Evolutionary conservation across 2,329 filamentous ascomycete genomes (phyloP).

Genomic region (Diplodia sapinea): DNA sequence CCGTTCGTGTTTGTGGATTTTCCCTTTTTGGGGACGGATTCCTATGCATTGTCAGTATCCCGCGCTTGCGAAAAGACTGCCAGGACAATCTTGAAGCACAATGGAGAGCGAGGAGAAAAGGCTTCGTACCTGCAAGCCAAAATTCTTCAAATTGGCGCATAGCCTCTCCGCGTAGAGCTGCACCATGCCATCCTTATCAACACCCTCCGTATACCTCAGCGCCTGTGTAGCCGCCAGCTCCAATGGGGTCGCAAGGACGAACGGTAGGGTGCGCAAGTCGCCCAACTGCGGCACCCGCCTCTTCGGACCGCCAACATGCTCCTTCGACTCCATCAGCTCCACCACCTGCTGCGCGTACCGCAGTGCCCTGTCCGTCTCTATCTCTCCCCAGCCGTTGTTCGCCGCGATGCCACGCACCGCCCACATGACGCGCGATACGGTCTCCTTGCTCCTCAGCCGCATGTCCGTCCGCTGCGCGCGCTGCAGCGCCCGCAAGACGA

Average conservation of each 20-base stretch:
- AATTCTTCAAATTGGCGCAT: slow-evolving; percentile 42
- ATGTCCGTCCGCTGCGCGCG: slow-evolving; percentile 39
- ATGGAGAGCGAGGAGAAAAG: neutral
- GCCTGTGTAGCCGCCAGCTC: slow-evolving; percentile 52
- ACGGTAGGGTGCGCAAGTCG: slow-evolving; percentile 45
- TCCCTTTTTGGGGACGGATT: neutral
- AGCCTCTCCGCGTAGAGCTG: slow-evolving; percentile 49
- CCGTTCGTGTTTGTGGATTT: neutral
- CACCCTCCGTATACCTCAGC: slow-evolving; percentile 41
- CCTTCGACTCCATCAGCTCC: slow-evolving; percentile 49
- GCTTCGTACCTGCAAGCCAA: slow-evolving; percentile 35
- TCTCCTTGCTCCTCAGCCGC: slow-evolving; percentile 34
- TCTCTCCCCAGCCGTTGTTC: slow-evolving; percentile 44
- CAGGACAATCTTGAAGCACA: neutral
- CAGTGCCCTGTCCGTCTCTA: slow-evolving; percentile 47
- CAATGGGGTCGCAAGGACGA: slow-evolving; percentile 50
- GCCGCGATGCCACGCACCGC: slow-evolving; percentile 46
- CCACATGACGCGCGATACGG: slow-evolving; percentile 45
- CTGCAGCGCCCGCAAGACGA: slow-evolving; percentile 43
- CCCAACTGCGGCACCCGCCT: slow-evolving; percentile 5
- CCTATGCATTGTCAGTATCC: neutral
- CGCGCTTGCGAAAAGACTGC: neutral
- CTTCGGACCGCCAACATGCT: slow-evolving; percentile 43
- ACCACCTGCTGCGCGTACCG: slow-evolving; percentile 48
- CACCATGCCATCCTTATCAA: slow-evolving; percentile 48